Evolutionary conservation across 1,139 yeast genomes (phyloP), one percentile per base, ranked within the genome.

Genomic region (Blastobotrys raffinosifermentans): DNA sequence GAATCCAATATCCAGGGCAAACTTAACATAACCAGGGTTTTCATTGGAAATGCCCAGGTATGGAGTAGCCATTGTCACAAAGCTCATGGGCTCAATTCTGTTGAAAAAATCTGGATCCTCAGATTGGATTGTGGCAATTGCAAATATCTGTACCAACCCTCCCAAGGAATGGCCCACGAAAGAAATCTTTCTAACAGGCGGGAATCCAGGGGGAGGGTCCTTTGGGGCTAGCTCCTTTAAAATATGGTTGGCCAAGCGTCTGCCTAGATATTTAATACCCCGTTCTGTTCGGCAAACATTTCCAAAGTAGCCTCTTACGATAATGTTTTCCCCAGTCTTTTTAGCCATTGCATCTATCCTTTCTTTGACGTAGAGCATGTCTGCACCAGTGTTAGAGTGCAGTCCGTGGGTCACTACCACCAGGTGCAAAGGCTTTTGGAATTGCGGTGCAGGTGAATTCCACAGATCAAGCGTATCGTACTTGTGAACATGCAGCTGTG

Each of bases 131-230:
- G 86, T 86, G 0, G 96, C 94, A 31, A 91, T 73, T 1, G 97
- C 93, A 66, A 86, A 91, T 0, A 93, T 77, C 60, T 91, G 97
- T 3, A 83, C 80, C 31, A 85, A 66, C 0, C 98, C 98, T 21
- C 98, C 98, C 21, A 91, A 64, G 0, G 97, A 89, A 60, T 91
- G 98, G 1, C 91, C 95, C 23, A 93, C 69, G 51, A 91, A 89
- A 1, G 97, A 87, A 2, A 91, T 78, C 50, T 75, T 78, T 1
- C 59, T 56, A 5, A 27, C 34, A 8, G 18, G 31, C 4, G 37
- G 36, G 16, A 26, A 19, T 4, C 33, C 39, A 2, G 58, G 53
- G 17, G 38, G 29, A 31, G 40, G 21, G 16, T 31, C 19, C 14
- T 32, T 61, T 41, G 66, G 63, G 17, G 67, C 63, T 1, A 83